Conservation (phyloP, 306 rosid species). For the Cicer chorassanicum region DNA sequence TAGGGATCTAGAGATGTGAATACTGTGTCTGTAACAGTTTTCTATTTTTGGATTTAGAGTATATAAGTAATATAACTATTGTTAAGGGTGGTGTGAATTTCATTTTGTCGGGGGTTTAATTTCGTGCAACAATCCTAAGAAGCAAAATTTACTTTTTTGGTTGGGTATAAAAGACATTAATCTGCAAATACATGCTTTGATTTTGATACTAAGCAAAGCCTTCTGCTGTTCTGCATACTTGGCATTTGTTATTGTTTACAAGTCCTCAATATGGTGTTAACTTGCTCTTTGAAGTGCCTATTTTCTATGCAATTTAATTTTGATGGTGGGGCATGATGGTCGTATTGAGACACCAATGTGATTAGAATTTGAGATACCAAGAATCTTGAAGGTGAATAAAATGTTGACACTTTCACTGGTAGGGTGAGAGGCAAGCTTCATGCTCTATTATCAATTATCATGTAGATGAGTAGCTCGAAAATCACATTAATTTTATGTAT, state of each 20-base stretch:
- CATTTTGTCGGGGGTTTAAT: slow-evolving; percentile 4
- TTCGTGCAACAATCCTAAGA: background rate
- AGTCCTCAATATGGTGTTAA: slow-evolving; percentile 4
- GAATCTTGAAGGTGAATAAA: background rate
- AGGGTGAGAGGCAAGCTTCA: background rate
- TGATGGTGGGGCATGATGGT: background rate
- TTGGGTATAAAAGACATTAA: background rate
- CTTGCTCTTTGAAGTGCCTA: background rate
- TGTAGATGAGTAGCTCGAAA: background rate
- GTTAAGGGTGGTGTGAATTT: background rate
- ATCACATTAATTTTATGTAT: background rate
- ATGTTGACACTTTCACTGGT: background rate
- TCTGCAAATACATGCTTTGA: slow-evolving; percentile 1
- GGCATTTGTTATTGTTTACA: background rate
- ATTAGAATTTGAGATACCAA: background rate
- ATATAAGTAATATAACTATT: background rate
- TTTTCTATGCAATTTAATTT: background rate
- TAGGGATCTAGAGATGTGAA: background rate
- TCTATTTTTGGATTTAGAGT: background rate
- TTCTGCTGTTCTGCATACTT: background rate
- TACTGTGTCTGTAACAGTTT: background rate
- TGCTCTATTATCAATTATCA: too few relatives aligned
- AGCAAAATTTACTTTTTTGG: background rate
- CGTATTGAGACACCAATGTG: background rate
- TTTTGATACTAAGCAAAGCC: background rate